Conservation (phyloP, 148 eudicot genomes). For the Talinum fruticosum region DNA sequence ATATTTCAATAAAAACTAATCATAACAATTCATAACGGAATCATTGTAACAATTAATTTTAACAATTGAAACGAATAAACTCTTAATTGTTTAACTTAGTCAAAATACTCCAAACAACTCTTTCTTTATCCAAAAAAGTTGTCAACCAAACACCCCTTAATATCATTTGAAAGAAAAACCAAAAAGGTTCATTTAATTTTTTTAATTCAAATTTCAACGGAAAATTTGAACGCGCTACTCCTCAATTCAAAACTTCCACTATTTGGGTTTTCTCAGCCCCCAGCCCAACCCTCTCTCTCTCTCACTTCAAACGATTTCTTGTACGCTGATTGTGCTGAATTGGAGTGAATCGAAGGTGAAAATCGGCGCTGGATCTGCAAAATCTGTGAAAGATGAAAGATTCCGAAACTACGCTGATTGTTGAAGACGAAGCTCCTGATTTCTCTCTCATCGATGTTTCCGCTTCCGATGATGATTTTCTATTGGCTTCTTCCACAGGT, state of each 20-base stretch:
- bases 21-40: too few relatives aligned
- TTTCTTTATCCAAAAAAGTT: too few relatives aligned
- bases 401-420: constrained; percentile 17
- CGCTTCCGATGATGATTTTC: constrained; percentile 37
- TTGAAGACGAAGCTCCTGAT: constrained; percentile 14
- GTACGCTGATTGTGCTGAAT: background rate
- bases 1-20: too few relatives aligned
- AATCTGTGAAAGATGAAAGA: constrained; percentile 18
- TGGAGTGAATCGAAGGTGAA: too few relatives aligned
- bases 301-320: background rate
- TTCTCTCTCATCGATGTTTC: constrained; percentile 37
- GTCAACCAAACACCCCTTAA: too few relatives aligned
- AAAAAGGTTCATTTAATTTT: too few relatives aligned
- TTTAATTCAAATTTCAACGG: background rate
- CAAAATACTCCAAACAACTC: too few relatives aligned
- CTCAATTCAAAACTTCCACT: background rate
- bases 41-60: too few relatives aligned
- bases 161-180: too few relatives aligned
- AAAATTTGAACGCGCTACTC: constrained; percentile 3
- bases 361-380: background rate
- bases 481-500: constrained; percentile 36
- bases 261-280: background rate
- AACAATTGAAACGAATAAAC: too few relatives aligned
- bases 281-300: background rate
- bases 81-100: too few relatives aligned